Evolutionary conservation across 345 rosid species (phyloP).

Genomic region (Zanthoxylum bungeanum): DNA sequence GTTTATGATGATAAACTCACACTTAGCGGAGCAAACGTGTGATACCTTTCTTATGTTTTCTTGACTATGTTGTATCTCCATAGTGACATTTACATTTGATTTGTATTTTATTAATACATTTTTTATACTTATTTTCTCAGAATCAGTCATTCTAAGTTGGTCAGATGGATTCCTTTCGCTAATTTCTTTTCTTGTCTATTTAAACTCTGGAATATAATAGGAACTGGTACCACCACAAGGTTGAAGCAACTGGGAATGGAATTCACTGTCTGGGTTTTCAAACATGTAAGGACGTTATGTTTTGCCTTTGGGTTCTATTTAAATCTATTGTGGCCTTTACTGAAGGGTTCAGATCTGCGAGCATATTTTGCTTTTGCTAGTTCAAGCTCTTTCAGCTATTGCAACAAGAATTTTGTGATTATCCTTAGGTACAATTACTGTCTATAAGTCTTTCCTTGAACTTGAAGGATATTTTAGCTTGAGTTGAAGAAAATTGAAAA

Average conservation of each 20-base stretch:
- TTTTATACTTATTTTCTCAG: neutral
- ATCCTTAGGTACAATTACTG: neutral
- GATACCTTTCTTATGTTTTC: neutral
- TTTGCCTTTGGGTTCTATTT: slow-evolving; percentile 22
- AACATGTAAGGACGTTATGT: slow-evolving; percentile 62
- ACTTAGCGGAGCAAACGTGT: neutral
- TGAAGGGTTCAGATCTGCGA: neutral
- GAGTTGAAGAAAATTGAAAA: slow-evolving; percentile 1
- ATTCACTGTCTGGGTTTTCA: slow-evolving; percentile 97
- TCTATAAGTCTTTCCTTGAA: neutral
- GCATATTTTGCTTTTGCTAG: neutral
- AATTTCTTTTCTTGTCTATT: slow-evolving; percentile 12
- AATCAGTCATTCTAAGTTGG: neutral
- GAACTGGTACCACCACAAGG: slow-evolving; percentile 80
- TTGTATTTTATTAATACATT: neutral
- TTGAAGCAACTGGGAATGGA: slow-evolving; percentile 98
- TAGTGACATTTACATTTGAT: neutral
- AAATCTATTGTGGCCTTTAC: neutral
- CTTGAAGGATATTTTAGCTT: neutral
- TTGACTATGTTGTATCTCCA: neutral
- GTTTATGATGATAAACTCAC: neutral
- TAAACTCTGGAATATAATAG: slow-evolving; percentile 38
- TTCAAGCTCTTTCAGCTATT: neutral
- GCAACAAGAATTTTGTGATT: neutral
- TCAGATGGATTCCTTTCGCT: slow-evolving; percentile 2